Conservation (phyloP, 225 moss, liverwort and hornwort species). For the Straminergon stramineum region DNA sequence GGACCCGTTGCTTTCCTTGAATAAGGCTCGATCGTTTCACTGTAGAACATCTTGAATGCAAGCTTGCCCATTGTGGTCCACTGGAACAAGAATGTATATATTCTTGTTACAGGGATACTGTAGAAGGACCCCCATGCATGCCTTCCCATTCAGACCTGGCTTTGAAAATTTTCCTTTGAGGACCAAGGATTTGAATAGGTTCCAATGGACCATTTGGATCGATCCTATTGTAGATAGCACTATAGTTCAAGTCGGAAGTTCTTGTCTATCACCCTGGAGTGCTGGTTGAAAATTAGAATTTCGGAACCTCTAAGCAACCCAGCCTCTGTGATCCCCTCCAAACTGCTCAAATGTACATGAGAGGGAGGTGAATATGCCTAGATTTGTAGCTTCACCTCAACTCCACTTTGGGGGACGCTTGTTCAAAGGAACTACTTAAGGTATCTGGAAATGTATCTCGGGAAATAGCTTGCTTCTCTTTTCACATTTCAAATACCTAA, state of each 20-base stretch:
- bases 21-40: not conserved
- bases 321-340: not conserved
- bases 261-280: not conserved
- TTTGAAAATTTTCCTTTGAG: not conserved
- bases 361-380: not conserved
- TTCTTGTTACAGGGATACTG: not conserved
- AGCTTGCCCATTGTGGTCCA: not conserved
- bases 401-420: not conserved
- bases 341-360: not conserved
- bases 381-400: not conserved
- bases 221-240: not conserved
- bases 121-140: not conserved
- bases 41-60: not conserved
- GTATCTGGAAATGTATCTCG: not conserved
- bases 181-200: not conserved
- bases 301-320: not conserved
- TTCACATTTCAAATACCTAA: not conserved
- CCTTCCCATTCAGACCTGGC: not conserved
- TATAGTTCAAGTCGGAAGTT: not conserved
- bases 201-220: not conserved
- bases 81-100: not conserved
- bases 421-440: not conserved
- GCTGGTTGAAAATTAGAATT: not conserved
- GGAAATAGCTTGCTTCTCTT: not conserved
- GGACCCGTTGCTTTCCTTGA: not conserved